Base-by-base conservation (phyloP, 257 asterid genomes). In the Solanum chmielewskii region DNA sequence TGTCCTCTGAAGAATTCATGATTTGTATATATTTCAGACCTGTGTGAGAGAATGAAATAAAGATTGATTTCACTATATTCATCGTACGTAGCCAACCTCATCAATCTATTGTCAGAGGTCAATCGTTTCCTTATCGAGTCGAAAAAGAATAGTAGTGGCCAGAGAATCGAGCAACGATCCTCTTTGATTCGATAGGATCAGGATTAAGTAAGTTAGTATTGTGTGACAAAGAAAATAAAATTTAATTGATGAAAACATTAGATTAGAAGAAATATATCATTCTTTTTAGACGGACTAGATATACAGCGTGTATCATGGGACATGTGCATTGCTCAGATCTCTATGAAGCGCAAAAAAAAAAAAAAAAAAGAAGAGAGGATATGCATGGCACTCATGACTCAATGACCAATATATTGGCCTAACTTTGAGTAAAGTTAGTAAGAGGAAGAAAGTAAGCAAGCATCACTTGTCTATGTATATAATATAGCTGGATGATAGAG, bases 401-500 rank as follows among this genome's bases (percentile, higher is more conserved):
- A 45, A 29, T 15, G 66, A 49, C 18, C 68, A 80, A 47, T 29
- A 16, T 47, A 27, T 80, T 80, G 84, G 84, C 44, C 29, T 4
- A 27, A 80, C 27, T 80, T 27, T 25, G 68, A 27, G 83, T 15
- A 20, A 21, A 39, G 33, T 76, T 9, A 80, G 18, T 78, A 27
- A 47, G 84, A 31, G 77, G 42, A 70, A 69, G 76, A 20, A 69
- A 78, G 84, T 25, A 14, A 7, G 83, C 60, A n/a, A 62, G 62
- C 15, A 44, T 77, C 39, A 44, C n/a, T 27, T 66, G 37, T 44
- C 62, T 16, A 11, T 37, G 37, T 68, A 66, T 49, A 49, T 47
- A 56, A 52, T 41, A 80, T 86, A 92, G 95, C 90, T 92, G 94
- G 90, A 84, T 33, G 96, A 95, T 89, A 93, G 88, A 82, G 97